Evolutionary conservation across 495 filamentous ascomycete species (phyloP).

Genomic region (Astrocystis sublimbata): DNA sequence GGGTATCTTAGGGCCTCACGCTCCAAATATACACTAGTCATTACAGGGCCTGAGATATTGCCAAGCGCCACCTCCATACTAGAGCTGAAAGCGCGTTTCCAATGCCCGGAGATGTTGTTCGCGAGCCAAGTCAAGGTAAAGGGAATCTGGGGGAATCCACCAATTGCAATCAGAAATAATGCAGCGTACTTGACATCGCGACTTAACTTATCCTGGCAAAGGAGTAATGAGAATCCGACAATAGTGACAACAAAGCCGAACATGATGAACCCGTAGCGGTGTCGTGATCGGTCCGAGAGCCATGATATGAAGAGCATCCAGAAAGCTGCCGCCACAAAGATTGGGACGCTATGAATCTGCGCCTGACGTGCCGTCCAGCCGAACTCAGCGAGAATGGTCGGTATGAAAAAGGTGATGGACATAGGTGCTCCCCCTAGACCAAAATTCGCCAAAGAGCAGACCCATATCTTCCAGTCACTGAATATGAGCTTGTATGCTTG

Average conservation of each 20-base stretch:
- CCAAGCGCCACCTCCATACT: conserved; percentile 58
- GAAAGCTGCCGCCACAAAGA: conserved; percentile 55
- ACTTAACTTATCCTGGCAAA: conserved; percentile 33
- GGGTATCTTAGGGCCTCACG: conserved; percentile 50
- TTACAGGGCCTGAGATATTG: conserved; percentile 59
- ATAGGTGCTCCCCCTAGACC: conserved; percentile 54
- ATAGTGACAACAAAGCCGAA: conserved; percentile 50
- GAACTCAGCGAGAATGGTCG: conserved; percentile 58
- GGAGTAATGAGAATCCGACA: conserved; percentile 51
- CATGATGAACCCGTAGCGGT: conserved; percentile 50
- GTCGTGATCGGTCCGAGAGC: conserved; percentile 39
- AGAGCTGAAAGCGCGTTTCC: conserved; percentile 60
- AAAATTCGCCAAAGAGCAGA: conserved; percentile 51
- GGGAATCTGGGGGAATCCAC: conserved; percentile 52
- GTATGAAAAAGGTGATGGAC: conserved; percentile 54
- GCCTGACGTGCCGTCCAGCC: conserved; percentile 54
- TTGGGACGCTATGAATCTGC: conserved; percentile 58
- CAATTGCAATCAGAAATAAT: conserved; percentile 55
- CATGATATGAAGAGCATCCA: conserved; percentile 48
- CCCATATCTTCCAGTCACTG: conserved; percentile 59
- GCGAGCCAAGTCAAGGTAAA: conserved; percentile 57
- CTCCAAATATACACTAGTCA: conserved; percentile 49
- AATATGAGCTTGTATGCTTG: conserved; percentile 49
- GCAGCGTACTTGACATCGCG: conserved; percentile 54
- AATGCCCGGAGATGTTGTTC: conserved; percentile 58